Evolutionary conservation across 169 alveolate genomes (phyloP).

Genomic region (Eimeria maxima): DNA sequence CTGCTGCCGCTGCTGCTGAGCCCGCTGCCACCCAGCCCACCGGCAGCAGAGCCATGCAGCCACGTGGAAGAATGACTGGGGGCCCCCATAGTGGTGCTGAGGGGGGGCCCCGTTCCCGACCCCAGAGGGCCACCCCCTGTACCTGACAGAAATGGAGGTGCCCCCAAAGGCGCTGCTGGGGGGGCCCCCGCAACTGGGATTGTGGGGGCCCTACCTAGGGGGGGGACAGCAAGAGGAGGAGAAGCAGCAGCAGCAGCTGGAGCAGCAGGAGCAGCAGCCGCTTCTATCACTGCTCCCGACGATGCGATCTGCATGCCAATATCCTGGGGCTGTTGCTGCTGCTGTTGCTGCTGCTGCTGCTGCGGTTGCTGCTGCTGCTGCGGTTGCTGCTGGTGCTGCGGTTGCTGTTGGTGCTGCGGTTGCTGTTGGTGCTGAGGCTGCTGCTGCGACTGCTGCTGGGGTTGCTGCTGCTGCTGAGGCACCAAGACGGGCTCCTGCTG

Average conservation of each 20-base stretch:
- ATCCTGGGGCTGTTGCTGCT: not conserved
- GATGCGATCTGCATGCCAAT: not conserved
- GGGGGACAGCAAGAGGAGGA: not conserved
- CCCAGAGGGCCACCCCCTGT: constrained; percentile 7
- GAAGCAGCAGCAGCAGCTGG: not conserved
- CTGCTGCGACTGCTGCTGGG: too few species aligned
- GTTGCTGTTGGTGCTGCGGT: too few species aligned
- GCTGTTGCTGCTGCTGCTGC: not conserved
- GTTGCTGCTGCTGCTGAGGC: too few species aligned
- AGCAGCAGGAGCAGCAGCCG: not conserved
- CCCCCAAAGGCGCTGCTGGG: not conserved
- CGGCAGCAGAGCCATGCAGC: not conserved
- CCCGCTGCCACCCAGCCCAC: not conserved
- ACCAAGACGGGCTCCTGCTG: not conserved
- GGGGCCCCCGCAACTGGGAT: not conserved
- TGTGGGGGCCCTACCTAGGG: not conserved
- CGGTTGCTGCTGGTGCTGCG: too few species aligned
- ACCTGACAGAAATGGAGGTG: not conserved
- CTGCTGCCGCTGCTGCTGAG: not conserved
- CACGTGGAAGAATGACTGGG: not conserved
- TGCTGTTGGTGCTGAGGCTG: too few species aligned
- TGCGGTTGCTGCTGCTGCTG: too few species aligned
- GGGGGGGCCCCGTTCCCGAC: not conserved
- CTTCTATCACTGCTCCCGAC: not conserved
- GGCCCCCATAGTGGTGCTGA: not conserved